A percentile compares a stretch with the other conserved stretches of the same genome.
These are phyloP conservation scores for Chaetoceros muelleri DNA, from an alignment of 108 stramenopile genomes.

Conservation along the genomic window DNA sequence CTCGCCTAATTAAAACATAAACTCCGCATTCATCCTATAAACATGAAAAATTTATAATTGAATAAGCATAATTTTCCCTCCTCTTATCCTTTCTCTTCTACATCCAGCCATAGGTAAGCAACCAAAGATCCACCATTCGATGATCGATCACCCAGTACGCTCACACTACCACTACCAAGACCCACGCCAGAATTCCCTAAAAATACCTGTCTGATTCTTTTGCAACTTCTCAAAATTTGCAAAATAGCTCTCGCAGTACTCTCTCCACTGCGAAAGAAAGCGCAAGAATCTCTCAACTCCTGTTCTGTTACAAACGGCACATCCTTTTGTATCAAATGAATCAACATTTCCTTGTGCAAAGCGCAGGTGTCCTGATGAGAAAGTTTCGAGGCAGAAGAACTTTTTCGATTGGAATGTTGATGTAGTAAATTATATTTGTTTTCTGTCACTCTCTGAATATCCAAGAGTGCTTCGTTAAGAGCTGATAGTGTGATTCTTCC, in stretches of 20 bases:
- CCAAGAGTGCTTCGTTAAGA: conserved; percentile 36
- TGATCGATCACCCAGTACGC: too few species aligned
- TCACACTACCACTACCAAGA: too few species aligned
- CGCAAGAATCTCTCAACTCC: conserved; percentile 35
- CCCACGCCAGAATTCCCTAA: not conserved
- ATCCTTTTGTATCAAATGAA: not conserved
- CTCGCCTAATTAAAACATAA: conserved; percentile 14
- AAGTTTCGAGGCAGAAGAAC: not conserved
- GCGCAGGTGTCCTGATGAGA: too few species aligned
- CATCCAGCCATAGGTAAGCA: too few species aligned
- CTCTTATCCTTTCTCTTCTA: too few species aligned
- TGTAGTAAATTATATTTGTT: conserved; percentile 12
- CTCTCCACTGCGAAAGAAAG: conserved; percentile 49
- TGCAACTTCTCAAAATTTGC: conserved; percentile 22
- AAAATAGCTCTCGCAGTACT: conserved; percentile 34
- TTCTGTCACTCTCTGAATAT: conserved; percentile 17
- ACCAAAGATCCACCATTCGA: too few species aligned
- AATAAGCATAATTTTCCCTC: too few species aligned
- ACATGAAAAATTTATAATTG: too few species aligned
- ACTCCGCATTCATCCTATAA: not conserved
- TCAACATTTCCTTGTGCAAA: not conserved
- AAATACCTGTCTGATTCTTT: conserved; percentile 31
- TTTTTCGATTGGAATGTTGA: not conserved
- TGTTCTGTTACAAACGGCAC: conserved; percentile 25
- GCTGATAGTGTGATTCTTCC: conserved; percentile 6